These are phyloP conservation scores for Tetracentron sinense DNA, from an alignment of 164 flowering plant species.

Conservation along the genomic window DNA sequence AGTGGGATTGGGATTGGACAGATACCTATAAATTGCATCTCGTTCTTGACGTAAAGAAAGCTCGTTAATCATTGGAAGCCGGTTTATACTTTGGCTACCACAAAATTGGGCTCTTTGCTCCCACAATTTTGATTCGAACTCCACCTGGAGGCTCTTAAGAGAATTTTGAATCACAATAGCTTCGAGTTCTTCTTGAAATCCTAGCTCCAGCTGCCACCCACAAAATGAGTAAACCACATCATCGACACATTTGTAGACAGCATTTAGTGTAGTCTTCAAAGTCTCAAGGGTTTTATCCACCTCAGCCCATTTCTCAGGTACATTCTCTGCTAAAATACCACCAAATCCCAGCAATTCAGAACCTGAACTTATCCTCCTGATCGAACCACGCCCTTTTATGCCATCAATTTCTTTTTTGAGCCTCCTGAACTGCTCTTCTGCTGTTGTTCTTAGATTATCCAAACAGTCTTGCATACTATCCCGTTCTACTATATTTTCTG, in stretches of 20 bases:
- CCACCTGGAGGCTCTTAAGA: conserved; percentile 33
- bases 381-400: conserved; percentile 23
- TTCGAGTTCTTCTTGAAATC: conserved; percentile 48
- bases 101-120: conserved; percentile 27
- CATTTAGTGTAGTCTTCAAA: conserved; percentile 30
- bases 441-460: conserved; percentile 21
- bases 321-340: no score
- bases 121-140: conserved; percentile 36
- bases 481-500: conserved; percentile 16
- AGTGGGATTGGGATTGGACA: conserved; percentile 37
- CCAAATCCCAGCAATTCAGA: no score
- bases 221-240: conserved; percentile 24
- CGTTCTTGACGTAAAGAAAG: conserved; percentile 59
- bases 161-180: conserved; percentile 39
- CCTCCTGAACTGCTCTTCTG: conserved; percentile 37
- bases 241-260: conserved; percentile 23
- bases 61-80: conserved; percentile 36
- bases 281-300: no score
- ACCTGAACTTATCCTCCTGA: conserved; percentile 28
- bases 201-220: conserved; percentile 32
- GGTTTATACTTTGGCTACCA: conserved; percentile 23
- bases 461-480: conserved; percentile 26
- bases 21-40: conserved; percentile 40
- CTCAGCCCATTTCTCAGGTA: conserved; percentile 28
- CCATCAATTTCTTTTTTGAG: conserved; percentile 37